Evolutionary conservation across 345 rosid species (phyloP), one percentile per base, ranked within the genome.

Genomic region (Nasturtium officinale): DNA sequence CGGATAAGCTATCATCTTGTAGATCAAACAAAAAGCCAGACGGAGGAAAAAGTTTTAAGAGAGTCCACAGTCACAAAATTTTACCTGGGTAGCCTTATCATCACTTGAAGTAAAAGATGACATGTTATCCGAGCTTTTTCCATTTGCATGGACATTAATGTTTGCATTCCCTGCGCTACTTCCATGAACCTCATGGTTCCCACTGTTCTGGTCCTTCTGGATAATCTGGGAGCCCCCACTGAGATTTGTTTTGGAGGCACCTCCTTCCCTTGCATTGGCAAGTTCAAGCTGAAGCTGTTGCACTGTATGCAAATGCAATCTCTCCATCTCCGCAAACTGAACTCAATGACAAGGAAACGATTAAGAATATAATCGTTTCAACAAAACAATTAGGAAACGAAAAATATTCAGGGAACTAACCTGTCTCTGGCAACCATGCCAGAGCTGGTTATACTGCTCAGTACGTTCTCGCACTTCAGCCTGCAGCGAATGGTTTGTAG

Each of bases 351-450:
- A 72, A 45, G 64, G 54, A 57, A 63, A 70, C 61, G 23, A 17
- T 48, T 76, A 75, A 73, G 80, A 67, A 53, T 21, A 48, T 16
- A 32, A 50, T 52, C 29, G 57, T 59, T 29, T 62, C 69, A 33
- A 47, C 48, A 40, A 51, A 57, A 32, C 23, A 30, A 9, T 10
- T 25, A 55, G 66, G 16, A 69, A 5, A 13, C 37, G 28, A 69
- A 29, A 77, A 43, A 71, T 58, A 58, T 59, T 30, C 51, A 46
- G 67, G 57, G 45, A 65, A 80, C 57, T 32, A 70, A 95, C 99
- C 99, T 95, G 99, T 85, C 96, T 85, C 78, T 95, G 99, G 78
- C 89, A 95, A 51, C 88, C 91, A 57, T 77, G 76, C 99, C 97
- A 95, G 15, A 95, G 94, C 80, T 95, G 99, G 72, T 86, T 87